phyloP scores from a whole-genome alignment of 2,329 filamentous ascomycete genomes.

The Exophiala viscosa region DNA sequence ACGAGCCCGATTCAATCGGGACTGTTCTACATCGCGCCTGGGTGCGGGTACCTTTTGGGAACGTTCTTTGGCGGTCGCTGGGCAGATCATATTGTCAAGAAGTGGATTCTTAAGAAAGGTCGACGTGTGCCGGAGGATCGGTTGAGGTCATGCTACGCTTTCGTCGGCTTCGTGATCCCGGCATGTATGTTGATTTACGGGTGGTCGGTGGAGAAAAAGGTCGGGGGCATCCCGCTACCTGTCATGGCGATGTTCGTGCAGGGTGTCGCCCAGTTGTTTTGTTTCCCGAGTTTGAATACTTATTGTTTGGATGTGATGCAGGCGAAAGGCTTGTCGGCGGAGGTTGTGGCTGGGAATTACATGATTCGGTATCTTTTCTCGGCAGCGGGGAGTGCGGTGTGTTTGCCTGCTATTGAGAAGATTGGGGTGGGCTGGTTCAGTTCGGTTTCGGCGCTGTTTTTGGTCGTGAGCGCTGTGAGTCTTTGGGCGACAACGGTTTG shows the following conservation, averaged over 20 bases:
- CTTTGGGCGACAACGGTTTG: slow-evolving; percentile 50
- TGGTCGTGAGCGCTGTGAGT: slow-evolving; percentile 46
- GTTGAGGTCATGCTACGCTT: slow-evolving; percentile 56
- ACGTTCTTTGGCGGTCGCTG: slow-evolving; percentile 70
- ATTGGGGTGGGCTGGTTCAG: slow-evolving; percentile 81
- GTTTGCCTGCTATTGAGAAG: slow-evolving; percentile 67
- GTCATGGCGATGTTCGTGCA: slow-evolving; percentile 72
- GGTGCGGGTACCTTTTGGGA: slow-evolving; percentile 64
- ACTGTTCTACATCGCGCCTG: slow-evolving; percentile 71
- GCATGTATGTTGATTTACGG: slow-evolving; percentile 66
- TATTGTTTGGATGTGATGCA: slow-evolving; percentile 84
- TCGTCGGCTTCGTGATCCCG: slow-evolving; percentile 57
- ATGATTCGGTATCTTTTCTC: slow-evolving; percentile 73
- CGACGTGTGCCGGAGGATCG: slow-evolving; percentile 65
- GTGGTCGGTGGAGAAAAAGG: slow-evolving; percentile 56
- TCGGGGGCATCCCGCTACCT: slow-evolving; percentile 56
- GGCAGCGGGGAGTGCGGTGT: slow-evolving; percentile 65
- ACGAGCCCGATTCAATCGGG: slow-evolving; percentile 63
- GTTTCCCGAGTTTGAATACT: slow-evolving; percentile 71
- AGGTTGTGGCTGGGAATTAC: slow-evolving; percentile 78
- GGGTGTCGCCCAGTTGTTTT: slow-evolving; percentile 70
- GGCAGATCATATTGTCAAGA: slow-evolving; percentile 64
- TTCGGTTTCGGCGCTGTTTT: slow-evolving; percentile 62
- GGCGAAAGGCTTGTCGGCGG: slow-evolving; percentile 54
- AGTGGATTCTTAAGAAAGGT: slow-evolving; percentile 60